Evolutionary conservation across 2,329 filamentous ascomycete genomes (phyloP), one percentile per base, ranked within the genome.

Genomic region (Claviceps sp.): DNA sequence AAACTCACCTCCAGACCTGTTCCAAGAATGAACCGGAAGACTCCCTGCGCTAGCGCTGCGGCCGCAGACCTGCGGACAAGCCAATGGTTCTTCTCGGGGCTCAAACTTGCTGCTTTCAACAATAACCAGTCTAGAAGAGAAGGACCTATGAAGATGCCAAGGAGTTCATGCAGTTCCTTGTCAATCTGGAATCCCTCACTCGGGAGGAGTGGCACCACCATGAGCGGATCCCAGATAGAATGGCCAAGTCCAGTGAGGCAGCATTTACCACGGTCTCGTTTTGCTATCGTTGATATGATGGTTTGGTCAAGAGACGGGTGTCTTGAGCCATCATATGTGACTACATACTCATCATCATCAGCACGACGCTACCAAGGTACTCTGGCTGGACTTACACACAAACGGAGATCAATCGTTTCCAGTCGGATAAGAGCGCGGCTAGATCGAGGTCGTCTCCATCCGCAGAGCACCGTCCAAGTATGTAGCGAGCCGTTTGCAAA

Each of bases 21-120:
- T n/a, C n/a, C n/a, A n/a, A n/a, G n/a, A n/a, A n/a, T n/a, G n/a
- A n/a, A n/a, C n/a, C n/a, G n/a, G n/a, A n/a, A n/a, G n/a, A 51
- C 53, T 40, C 57, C 57, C 51, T 53, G 34, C 3, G 47, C 40
- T 14, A 58, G 49, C 17, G 57, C 56, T 20, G 45, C 50, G 23
- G 57, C 53, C 22, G 55, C 58, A 40, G 58, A 60, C 47, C 53
- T 59, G 40, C 54, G 58, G 22, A 60, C 53, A 56, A 59, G 57
- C 57, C 57, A 60, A 49, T 57, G 51, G 40, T 51, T 57, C 39
- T 39, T 47, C 26, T 52, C 46, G 16, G 43, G 9, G 43, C 48
- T 42, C 22, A 38, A 45, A n/a, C 16, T 45, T 17, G 38, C 38
- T 20, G 46, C 43, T 13, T 55, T 34, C 34, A 46, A 52, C 16